A percentile compares a stretch with the other conserved stretches of the same genome.
phyloP scores from a whole-genome alignment of 1,284 basidiomycete genomes.

The Grifola frondosa region DNA sequence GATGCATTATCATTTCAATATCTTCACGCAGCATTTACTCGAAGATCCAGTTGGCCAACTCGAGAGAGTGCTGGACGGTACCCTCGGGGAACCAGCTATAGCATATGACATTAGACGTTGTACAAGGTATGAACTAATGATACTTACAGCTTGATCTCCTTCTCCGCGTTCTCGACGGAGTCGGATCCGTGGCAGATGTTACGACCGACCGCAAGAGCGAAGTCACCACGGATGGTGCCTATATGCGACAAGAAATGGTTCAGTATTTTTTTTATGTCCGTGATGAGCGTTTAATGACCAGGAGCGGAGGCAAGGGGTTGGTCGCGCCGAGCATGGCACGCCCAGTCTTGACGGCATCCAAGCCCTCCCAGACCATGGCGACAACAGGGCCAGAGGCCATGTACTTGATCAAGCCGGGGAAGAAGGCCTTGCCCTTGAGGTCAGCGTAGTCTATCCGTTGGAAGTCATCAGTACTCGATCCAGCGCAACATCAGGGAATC shows the following conservation, averaged over 20 bases:
- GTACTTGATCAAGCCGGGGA: conserved; percentile 91
- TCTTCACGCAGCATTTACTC: conserved; percentile 53
- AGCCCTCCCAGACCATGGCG: conserved; percentile 96
- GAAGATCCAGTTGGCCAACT: conserved; percentile 77
- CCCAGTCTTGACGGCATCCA: conserved; percentile 96
- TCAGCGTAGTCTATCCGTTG: conserved; percentile 83
- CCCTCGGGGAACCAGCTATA: conserved; percentile 86
- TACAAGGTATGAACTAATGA: conserved; percentile 2
- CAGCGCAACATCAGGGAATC: too few species aligned
- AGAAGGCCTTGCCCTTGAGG: conserved; percentile 89
- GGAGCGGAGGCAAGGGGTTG: conserved; percentile 90
- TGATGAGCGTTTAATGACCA: too few species aligned
- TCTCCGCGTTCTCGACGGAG: conserved; percentile 86
- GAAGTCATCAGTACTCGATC: too few species aligned
- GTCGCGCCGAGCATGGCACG: conserved; percentile 96
- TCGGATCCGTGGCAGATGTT: conserved; percentile 97
- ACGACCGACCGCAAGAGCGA: conserved; percentile 87
- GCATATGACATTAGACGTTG: conserved; percentile 18
- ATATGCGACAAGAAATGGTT: conserved; percentile 7
- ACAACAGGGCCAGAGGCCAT: conserved; percentile 96
- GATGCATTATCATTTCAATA: conserved; percentile 10
- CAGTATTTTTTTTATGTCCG: too few species aligned
- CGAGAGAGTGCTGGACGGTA: conserved; percentile 71
- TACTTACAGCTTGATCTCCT: conserved; percentile 86
- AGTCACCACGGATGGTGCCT: conserved; percentile 93